Percentiles rank a stretch among this genome's conserved stretches.
phyloP scores from a whole-genome alignment of 2,329 filamentous ascomycete genomes.

The Fusarium fracticaudum region DNA sequence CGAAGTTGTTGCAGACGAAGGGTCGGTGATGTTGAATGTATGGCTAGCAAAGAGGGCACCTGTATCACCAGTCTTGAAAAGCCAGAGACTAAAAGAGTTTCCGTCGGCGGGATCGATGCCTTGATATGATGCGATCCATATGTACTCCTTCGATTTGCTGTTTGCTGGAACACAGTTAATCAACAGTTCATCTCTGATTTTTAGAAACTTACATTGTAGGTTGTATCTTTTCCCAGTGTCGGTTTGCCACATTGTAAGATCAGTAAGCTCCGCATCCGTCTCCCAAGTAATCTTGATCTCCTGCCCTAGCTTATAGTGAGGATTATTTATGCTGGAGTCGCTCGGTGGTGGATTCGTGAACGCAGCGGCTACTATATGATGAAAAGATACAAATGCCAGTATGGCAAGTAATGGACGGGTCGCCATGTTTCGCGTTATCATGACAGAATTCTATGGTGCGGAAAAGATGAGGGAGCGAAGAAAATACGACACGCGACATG shows the following conservation, averaged over 20 bases:
- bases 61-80: slow-evolving; percentile 1
- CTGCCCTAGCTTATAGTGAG: not conserved
- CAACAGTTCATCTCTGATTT: rapidly evolving
- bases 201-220: not conserved
- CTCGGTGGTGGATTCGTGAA: slow-evolving; percentile 1
- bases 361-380: not conserved
- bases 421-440: not conserved
- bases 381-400: not conserved
- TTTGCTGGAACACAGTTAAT: not conserved
- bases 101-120: not conserved
- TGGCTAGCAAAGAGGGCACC: not conserved
- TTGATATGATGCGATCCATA: slow-evolving; percentile 6
- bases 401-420: not conserved
- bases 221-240: not conserved
- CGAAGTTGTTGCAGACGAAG: not conserved
- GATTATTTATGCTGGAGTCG: not conserved
- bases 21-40: slow-evolving; percentile 12
- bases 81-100: slow-evolving; percentile 1
- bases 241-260: not conserved
- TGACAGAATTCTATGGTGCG: no score
- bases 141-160: slow-evolving; percentile 5
- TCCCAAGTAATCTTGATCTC: not conserved
- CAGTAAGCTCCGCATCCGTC: not conserved
- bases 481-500: not conserved
- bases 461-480: no score